These are phyloP conservation scores for Corchorus olitorius DNA, from an alignment of 345 rosid species.

Conservation along the genomic window DNA sequence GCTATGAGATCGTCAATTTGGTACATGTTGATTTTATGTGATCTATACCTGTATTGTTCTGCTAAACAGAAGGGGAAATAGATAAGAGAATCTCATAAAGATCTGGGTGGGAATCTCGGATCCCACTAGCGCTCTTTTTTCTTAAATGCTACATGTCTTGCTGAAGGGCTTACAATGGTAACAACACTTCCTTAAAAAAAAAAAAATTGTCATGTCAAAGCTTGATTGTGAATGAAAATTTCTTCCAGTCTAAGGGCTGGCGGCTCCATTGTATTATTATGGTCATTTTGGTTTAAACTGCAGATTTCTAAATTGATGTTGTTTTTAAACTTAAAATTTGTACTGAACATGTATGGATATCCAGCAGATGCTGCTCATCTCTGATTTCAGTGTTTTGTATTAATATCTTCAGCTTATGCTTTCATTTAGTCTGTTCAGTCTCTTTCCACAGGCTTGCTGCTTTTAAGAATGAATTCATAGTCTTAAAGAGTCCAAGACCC, in stretches of 20 bases:
- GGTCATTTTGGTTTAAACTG: not conserved
- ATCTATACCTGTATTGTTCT: slow-evolving; percentile 37
- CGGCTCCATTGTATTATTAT: not conserved
- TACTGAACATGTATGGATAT: not conserved
- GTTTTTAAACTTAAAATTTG: not conserved
- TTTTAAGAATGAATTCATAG: slow-evolving; percentile 69
- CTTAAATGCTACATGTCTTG: slow-evolving; percentile 81
- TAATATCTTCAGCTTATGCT: slow-evolving; percentile 9
- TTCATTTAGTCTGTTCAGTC: slow-evolving; percentile 11
- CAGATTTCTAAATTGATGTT: slow-evolving; percentile 1
- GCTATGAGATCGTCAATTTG: slow-evolving; percentile 19
- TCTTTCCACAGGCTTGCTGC: slow-evolving; percentile 80
- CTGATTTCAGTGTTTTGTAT: not conserved
- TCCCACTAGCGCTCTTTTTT: slow-evolving; percentile 66
- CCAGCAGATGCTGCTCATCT: slow-evolving; percentile 2
- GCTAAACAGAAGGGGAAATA: slow-evolving; percentile 85
- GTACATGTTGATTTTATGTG: slow-evolving; percentile 5
- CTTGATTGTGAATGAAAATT: not conserved
- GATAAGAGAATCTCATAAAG: slow-evolving; percentile 66
- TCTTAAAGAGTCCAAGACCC: slow-evolving; percentile 59
- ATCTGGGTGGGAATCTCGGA: slow-evolving; percentile 58
- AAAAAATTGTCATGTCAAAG: not conserved
- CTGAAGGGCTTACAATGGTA: slow-evolving; percentile 94
- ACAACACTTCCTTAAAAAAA: slow-evolving; percentile 1
- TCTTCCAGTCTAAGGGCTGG: not conserved